These are phyloP conservation scores for Cercospora sp. DNA, from an alignment of 2,329 filamentous ascomycete genomes.

Conservation along the genomic window DNA sequence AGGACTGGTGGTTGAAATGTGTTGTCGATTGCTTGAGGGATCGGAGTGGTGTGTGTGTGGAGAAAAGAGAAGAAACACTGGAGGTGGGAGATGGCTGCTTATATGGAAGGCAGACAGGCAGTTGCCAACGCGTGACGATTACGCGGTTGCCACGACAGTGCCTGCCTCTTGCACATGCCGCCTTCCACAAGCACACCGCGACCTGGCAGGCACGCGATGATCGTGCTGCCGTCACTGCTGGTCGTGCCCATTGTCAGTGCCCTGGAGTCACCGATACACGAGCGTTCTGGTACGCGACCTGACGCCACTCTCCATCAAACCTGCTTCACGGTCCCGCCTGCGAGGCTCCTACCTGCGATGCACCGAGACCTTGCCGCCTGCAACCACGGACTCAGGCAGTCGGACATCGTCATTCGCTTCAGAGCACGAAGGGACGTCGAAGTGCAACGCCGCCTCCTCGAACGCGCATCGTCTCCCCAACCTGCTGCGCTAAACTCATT, in stretches of 20 bases:
- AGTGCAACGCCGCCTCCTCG: not conserved
- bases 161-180: not conserved
- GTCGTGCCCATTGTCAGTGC: not conserved
- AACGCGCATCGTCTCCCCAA: not conserved
- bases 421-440: not conserved
- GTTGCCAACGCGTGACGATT: not conserved
- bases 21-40: conserved; percentile 15
- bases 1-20: conserved; percentile 20
- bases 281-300: not conserved
- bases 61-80: not conserved
- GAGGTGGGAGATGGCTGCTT: not conserved
- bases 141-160: not conserved
- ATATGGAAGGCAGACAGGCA: conserved; percentile 8
- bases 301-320: not conserved
- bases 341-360: not conserved
- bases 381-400: not conserved
- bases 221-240: not conserved
- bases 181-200: not conserved
- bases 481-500: not conserved
- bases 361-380: not conserved
- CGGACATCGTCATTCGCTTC: not conserved
- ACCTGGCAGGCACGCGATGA: not conserved
- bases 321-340: not conserved
- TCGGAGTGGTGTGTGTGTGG: not conserved
- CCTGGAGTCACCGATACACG: not conserved